Evolutionary conservation across 106 monocot genomes (phyloP).

Genomic region (Dendrobium huoshanense): DNA sequence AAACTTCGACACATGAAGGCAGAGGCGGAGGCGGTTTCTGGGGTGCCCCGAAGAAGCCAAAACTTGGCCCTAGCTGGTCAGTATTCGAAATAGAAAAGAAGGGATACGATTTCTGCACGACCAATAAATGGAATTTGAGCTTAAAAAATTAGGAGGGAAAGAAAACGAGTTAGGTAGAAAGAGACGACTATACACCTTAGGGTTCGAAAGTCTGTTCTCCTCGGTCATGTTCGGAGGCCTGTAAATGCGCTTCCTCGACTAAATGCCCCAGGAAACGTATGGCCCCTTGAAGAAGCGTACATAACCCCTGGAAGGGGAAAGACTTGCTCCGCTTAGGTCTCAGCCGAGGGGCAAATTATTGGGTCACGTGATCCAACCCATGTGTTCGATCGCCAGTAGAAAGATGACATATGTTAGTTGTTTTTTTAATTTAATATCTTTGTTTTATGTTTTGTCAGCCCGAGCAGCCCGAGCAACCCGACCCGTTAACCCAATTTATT

Average conservation of each 20-base stretch:
- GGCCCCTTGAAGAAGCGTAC: background rate
- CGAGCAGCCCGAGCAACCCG: too few relatives aligned
- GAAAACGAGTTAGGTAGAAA: background rate
- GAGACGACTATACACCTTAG: background rate
- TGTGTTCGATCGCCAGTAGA: too few relatives aligned
- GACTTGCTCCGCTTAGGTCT: too few relatives aligned
- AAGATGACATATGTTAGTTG: too few relatives aligned
- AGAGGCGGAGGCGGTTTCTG: constrained; percentile 25
- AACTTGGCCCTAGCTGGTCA: constrained; percentile 11
- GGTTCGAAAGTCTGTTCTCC: background rate
- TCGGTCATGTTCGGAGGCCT: background rate
- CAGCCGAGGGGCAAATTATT: too few relatives aligned
- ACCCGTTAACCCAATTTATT: too few relatives aligned
- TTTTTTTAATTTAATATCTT: too few relatives aligned
- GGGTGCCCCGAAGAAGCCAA: constrained; percentile 24
- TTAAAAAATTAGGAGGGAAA: background rate
- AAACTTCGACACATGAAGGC: constrained; percentile 66
- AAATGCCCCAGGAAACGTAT: background rate
- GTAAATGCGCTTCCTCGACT: background rate
- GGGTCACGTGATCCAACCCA: too few relatives aligned
- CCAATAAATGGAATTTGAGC: background rate
- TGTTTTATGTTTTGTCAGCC: too few relatives aligned
- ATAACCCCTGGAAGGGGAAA: background rate
- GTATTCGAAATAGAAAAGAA: constrained; percentile 30
- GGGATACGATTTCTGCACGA: constrained; percentile 25